phyloP scores from a whole-genome alignment of 768 basidiomycete species.

The Serendipita indica region DNA sequence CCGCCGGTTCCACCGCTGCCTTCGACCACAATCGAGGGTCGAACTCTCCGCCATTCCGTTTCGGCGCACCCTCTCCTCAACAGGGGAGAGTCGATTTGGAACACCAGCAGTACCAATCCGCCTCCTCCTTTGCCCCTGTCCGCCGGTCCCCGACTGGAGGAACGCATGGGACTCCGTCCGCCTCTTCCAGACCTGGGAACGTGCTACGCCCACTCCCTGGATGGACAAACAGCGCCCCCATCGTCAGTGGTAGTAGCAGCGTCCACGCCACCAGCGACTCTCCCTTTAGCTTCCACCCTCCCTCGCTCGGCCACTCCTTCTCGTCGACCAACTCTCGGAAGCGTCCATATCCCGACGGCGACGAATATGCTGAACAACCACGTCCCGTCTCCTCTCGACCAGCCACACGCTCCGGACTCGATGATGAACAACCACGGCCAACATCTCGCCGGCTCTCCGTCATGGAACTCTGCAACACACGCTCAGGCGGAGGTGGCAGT shows the following conservation, averaged over 20 bases:
- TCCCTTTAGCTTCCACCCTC: constrained; percentile 69
- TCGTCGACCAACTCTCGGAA: not conserved
- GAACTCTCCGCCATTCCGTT: constrained; percentile 10
- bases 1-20: not conserved
- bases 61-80: constrained; percentile 8
- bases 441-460: constrained; percentile 68
- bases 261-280: constrained; percentile 21
- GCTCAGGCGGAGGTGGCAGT: not conserved
- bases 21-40: constrained; percentile 3
- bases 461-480: constrained; percentile 68
- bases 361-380: not conserved
- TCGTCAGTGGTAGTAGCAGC: constrained; percentile 6
- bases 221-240: not conserved
- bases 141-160: constrained; percentile 7
- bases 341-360: constrained; percentile 7
- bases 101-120: not conserved
- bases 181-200: constrained; percentile 7
- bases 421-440: constrained; percentile 41
- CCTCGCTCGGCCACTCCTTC: constrained; percentile 29
- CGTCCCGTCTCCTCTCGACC: constrained; percentile 18
- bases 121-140: not conserved
- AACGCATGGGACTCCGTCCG: not conserved
- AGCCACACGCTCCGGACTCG: constrained; percentile 12
- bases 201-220: constrained; percentile 23
- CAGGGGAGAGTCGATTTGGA: constrained; percentile 4